These are phyloP conservation scores for Bothriochloa decipiens DNA, from an alignment of 176 grass and related monocot genomes.

Conservation along the genomic window DNA sequence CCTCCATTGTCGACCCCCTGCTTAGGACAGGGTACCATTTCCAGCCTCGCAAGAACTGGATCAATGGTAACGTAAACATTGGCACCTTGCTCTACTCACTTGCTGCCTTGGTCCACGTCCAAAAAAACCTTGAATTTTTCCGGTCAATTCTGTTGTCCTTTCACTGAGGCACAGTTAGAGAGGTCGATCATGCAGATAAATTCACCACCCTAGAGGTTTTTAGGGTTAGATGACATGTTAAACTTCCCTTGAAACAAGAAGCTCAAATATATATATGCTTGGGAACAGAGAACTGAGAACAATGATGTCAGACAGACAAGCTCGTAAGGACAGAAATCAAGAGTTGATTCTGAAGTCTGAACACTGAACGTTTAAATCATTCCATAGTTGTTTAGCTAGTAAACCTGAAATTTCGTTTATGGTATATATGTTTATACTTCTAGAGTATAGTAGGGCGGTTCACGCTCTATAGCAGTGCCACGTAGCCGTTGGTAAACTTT, in stretches of 20 bases:
- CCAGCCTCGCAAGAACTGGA: slow-evolving; percentile 70
- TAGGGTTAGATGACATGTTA: background rate
- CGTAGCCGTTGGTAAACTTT: background rate
- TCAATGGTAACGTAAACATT: slow-evolving; percentile 64
- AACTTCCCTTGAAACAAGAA: background rate
- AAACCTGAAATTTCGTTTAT: background rate
- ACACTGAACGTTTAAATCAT: background rate
- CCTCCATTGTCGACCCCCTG: slow-evolving; percentile 44
- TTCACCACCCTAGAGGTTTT: background rate
- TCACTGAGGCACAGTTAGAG: background rate
- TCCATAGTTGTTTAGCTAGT: background rate
- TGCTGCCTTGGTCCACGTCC: background rate
- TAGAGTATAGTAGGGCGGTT: background rate
- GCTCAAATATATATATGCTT: background rate
- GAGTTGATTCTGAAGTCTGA: background rate
- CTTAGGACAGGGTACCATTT: slow-evolving; percentile 67
- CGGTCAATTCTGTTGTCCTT: background rate
- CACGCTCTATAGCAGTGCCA: background rate
- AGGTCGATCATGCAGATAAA: background rate
- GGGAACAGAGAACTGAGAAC: background rate
- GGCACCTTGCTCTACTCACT: background rate
- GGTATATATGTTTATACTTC: background rate
- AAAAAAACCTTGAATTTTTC: too few relatives aligned
- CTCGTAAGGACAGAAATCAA: background rate
- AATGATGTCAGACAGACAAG: background rate